Percentiles rank a stretch among this genome's conserved stretches.
phyloP scores from a whole-genome alignment of 108 stramenopile genomes.

The Nitzschia sp. region DNA sequence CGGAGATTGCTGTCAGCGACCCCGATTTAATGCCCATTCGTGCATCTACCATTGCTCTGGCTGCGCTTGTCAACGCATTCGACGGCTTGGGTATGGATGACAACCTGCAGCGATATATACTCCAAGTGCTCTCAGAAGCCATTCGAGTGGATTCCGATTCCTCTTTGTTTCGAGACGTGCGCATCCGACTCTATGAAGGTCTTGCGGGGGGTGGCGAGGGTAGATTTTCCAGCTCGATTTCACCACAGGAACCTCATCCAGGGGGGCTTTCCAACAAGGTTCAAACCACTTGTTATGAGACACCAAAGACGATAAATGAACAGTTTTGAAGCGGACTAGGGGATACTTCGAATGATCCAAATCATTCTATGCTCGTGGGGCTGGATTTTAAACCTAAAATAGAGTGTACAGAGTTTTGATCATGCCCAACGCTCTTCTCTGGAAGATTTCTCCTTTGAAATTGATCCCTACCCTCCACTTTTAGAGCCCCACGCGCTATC shows the following conservation, averaged over 20 bases:
- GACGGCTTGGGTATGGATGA: conserved; percentile 5
- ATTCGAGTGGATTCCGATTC: background rate
- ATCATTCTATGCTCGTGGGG: no score
- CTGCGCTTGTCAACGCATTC: conserved; percentile 20
- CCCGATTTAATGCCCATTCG: background rate
- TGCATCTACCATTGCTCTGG: conserved; percentile 21
- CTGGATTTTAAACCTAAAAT: no score
- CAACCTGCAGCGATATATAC: background rate
- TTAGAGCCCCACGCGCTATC: no score
- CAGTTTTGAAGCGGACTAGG: no score
- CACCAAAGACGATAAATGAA: no score
- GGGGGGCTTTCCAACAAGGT: no score
- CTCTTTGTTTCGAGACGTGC: conserved; percentile 8
- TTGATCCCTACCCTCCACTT: no score
- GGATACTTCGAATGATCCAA: no score
- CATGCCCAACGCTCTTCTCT: no score
- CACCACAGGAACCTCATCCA: background rate
- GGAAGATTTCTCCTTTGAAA: no score
- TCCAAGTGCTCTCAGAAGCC: background rate
- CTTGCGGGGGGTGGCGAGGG: conserved; percentile 7
- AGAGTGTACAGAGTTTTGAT: no score
- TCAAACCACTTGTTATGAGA: no score
- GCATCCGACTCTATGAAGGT: conserved; percentile 17
- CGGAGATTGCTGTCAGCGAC: conserved; percentile 25
- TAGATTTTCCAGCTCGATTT: background rate